A percentile compares a stretch with the other conserved stretches of the same genome.
Conservation (phyloP, 495 filamentous ascomycete species). For the Trypethelium eluteriae region DNA sequence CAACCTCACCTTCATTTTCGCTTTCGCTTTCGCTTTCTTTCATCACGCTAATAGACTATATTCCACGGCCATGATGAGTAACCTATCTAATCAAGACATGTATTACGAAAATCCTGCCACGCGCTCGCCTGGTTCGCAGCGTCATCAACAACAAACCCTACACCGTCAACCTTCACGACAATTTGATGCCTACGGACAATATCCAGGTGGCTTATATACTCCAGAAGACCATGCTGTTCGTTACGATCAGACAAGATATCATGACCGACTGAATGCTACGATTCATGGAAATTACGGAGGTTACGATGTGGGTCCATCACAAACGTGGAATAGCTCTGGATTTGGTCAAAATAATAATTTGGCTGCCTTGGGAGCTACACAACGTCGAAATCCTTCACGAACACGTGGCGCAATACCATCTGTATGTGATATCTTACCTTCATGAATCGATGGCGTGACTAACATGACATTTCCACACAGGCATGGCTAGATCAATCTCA, state of each 20-base stretch:
- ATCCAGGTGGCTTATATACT: conserved; percentile 53
- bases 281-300: conserved; percentile 44
- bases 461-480: conserved; percentile 15
- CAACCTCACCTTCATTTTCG: background rate
- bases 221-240: conserved; percentile 53
- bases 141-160: conserved; percentile 20
- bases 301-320: conserved; percentile 55
- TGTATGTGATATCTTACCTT: conserved; percentile 35
- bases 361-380: conserved; percentile 47
- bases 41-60: conserved; percentile 15
- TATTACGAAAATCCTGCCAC: conserved; percentile 24
- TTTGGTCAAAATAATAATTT: conserved; percentile 42
- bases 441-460: conserved; percentile 26
- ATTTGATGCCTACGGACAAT: conserved; percentile 47
- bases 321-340: conserved; percentile 56
- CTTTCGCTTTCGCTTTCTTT: background rate
- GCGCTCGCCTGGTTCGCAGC: conserved; percentile 25
- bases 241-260: conserved; percentile 52
- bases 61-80: conserved; percentile 10
- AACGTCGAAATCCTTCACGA: conserved; percentile 47
- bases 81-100: conserved; percentile 26
- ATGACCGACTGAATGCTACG: conserved; percentile 48
- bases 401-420: conserved; percentile 51
- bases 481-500: conserved; percentile 54
- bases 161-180: conserved; percentile 26